Percentiles rank a stretch among this genome's conserved stretches.
These are phyloP conservation scores for Omphalea diandra DNA, from an alignment of 441 rosid genomes.

Conservation along the genomic window DNA sequence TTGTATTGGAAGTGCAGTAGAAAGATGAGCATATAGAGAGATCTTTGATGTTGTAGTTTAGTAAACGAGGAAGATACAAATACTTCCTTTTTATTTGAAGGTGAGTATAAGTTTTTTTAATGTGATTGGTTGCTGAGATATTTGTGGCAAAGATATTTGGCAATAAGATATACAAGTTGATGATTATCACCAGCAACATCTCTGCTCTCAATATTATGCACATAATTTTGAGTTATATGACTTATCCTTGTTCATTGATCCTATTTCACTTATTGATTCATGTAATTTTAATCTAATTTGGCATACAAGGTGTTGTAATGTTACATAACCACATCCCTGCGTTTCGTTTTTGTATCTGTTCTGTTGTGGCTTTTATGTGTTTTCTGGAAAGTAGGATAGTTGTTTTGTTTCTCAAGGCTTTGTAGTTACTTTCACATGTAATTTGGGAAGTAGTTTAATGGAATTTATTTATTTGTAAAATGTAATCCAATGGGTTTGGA, in stretches of 20 bases:
- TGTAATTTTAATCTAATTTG: conserved; percentile 1
- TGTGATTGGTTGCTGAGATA: conserved; percentile 2
- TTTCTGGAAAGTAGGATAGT: conserved; percentile 1
- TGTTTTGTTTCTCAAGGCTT: not conserved
- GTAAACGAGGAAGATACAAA: too few species aligned
- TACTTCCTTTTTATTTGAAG: too few species aligned
- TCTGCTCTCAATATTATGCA: not conserved
- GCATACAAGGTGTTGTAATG: too few species aligned
- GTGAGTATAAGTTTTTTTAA: not conserved
- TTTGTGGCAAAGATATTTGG: not conserved
- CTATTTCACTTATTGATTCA: not conserved
- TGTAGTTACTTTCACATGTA: conserved; percentile 13
- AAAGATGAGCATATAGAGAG: too few species aligned
- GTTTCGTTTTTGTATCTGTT: not conserved
- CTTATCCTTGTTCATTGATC: not conserved
- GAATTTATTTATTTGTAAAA: conserved; percentile 16
- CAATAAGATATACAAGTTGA: not conserved
- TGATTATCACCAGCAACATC: not conserved
- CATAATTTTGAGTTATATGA: conserved; percentile 3
- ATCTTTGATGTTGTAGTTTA: too few species aligned
- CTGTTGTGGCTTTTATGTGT: not conserved
- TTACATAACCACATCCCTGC: not conserved
- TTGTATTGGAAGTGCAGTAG: too few species aligned
- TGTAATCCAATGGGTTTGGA: conserved; percentile 20
- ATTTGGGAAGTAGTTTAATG: conserved; percentile 20